These are phyloP conservation scores for Arthrinium puccinioides DNA, from an alignment of 2,329 filamentous ascomycete species.

Conservation along the genomic window DNA sequence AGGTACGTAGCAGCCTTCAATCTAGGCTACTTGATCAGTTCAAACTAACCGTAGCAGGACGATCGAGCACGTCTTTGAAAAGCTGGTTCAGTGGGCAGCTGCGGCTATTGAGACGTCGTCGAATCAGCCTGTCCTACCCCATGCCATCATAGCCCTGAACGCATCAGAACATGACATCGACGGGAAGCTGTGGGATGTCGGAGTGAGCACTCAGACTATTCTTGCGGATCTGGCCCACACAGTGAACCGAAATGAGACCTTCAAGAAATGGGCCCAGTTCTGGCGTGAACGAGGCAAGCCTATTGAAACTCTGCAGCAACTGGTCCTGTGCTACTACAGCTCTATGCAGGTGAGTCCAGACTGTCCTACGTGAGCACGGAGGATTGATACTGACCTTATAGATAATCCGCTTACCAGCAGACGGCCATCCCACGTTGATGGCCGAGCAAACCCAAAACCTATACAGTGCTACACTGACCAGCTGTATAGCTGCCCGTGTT, in stretches of 20 bases:
- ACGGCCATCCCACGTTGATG: slow-evolving; percentile 33
- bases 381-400: too few species aligned
- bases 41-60: slow-evolving; percentile 15
- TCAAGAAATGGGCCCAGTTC: slow-evolving; percentile 19
- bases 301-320: slow-evolving; percentile 30
- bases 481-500: slow-evolving; percentile 25
- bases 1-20: slow-evolving; percentile 15
- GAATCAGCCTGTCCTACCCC: slow-evolving; percentile 43
- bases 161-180: slow-evolving; percentile 23
- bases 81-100: slow-evolving; percentile 37
- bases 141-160: slow-evolving; percentile 42
- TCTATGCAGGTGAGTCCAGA: slow-evolving; percentile 22
- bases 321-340: slow-evolving; percentile 38
- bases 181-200: slow-evolving; percentile 19
- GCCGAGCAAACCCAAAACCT: slow-evolving; percentile 36
- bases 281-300: slow-evolving; percentile 28
- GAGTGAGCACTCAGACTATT: slow-evolving; percentile 25
- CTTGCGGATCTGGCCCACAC: slow-evolving; percentile 19
- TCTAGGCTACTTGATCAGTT: too few species aligned
- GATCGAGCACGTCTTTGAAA: slow-evolving; percentile 27
- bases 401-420: slow-evolving; percentile 33
- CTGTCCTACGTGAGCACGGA: background rate
- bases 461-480: slow-evolving; percentile 27
- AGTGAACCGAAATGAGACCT: slow-evolving; percentile 15
- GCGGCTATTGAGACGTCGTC: slow-evolving; percentile 38